Base-by-base conservation (phyloP, 768 basidiomycete species). In the Wakefieldia striispora region DNA sequence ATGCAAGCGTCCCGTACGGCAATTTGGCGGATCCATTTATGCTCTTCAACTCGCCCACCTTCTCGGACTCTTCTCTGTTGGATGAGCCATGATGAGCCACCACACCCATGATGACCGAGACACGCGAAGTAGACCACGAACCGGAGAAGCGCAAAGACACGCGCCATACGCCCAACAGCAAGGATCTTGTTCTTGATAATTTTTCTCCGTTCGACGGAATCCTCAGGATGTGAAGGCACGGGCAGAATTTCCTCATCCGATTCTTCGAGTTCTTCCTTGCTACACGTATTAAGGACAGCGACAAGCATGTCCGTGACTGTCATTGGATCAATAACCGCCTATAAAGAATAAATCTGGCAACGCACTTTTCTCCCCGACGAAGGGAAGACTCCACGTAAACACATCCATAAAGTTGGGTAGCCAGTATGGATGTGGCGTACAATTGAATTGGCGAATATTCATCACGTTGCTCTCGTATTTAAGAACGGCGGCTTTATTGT, bases 321-420 rank as follows among this genome's bases (percentile, higher is more conserved):
- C 29, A 41, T 17, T 4, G 45, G 11, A 19, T 66, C 43, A 64
- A n/a, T 24, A 10, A 17, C 24, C 1, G 6, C 23, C 29, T 38
- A 4, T 6, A 4, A 36, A 41, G 6, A 20, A 23, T 23, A 40
- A 35, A 27, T 8, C 19, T 8, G 0, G 13, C 2, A 33, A 34
- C 45, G 42, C 82, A 92, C 95, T 98, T 73, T 99, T 98, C 70
- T 95, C 90, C 55, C 95, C 97, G 7, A 99, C 97, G 63, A 98
- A 98, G 1, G 97, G 97, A 51, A 99, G 70, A 75, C 88, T 91
- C 97, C 97, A 99, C 0, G 97, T 97, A 66, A 99, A 99, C 20
- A 95, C 95, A 60, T 98, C 95, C 95, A 98, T 97, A 63, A 99
- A 99, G 70, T 99, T 99, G 4, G 97, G 97, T 46, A 99, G 74